A percentile compares a stretch with the other conserved stretches of the same genome.
Evolutionary conservation across 108 stramenopile species (phyloP).

Genomic region (Skeletonema marinoi): DNA sequence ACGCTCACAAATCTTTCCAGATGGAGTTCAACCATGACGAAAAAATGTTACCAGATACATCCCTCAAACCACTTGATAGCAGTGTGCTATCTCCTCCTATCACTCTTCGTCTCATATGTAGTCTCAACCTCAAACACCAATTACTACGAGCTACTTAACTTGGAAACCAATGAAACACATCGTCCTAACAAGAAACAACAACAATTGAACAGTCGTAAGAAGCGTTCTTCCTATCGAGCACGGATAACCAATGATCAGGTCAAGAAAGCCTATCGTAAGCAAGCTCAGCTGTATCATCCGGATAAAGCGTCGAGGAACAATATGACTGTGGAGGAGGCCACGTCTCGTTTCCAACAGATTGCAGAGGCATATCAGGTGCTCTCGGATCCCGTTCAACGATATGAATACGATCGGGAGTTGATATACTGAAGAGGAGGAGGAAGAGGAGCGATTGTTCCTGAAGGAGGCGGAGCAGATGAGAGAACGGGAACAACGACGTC

Average conservation of each 20-base stretch:
- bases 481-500: slow-evolving; percentile 9
- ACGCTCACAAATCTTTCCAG: too few relatives aligned
- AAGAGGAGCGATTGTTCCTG: slow-evolving; percentile 25
- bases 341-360: slow-evolving; percentile 51
- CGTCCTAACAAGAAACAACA: slow-evolving; percentile 23
- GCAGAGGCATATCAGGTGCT: slow-evolving; percentile 61
- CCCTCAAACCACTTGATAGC: neutral
- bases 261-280: slow-evolving; percentile 85
- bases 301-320: slow-evolving; percentile 73
- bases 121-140: slow-evolving; percentile 1
- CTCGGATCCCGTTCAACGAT: slow-evolving; percentile 43
- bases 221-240: slow-evolving; percentile 32
- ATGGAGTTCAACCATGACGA: neutral
- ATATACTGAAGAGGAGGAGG: slow-evolving; percentile 48
- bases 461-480: slow-evolving; percentile 5
- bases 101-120: neutral
- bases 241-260: slow-evolving; percentile 64
- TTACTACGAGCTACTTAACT: slow-evolving; percentile 41
- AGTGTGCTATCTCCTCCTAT: neutral
- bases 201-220: slow-evolving; percentile 32
- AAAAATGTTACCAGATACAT: neutral
- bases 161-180: slow-evolving; percentile 38
- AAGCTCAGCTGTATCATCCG: slow-evolving; percentile 53
- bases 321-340: slow-evolving; percentile 32
- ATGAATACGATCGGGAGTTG: slow-evolving; percentile 52